Conservation (phyloP, 108 stramenopile species). For the Nannochloropsis salina region DNA sequence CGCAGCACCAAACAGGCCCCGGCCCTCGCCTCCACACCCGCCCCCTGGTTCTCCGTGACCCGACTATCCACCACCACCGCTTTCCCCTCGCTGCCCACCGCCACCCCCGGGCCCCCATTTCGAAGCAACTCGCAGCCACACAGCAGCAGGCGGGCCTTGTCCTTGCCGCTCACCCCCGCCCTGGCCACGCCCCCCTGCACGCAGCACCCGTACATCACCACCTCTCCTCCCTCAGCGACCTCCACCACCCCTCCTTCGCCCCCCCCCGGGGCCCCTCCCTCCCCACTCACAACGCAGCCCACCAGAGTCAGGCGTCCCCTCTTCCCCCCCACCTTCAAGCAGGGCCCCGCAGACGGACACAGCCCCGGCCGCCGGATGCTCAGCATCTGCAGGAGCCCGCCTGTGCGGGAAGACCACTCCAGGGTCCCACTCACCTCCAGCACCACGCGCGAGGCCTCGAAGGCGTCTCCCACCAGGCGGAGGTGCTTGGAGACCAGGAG, state of each 20-base stretch:
- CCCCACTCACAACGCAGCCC: neutral
- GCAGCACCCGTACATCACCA: constrained; percentile 32
- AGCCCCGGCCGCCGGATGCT: constrained; percentile 40
- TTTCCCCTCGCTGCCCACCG: neutral
- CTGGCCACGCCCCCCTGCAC: constrained; percentile 25
- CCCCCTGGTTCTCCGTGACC: constrained; percentile 29
- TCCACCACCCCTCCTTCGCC: constrained; percentile 21
- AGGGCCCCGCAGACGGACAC: constrained; percentile 28
- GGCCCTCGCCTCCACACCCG: constrained; percentile 23
- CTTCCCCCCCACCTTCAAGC: constrained; percentile 12
- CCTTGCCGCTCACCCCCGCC: constrained; percentile 29
- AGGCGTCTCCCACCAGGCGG: constrained; percentile 33
- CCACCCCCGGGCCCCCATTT: constrained; percentile 38
- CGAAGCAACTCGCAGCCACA: constrained; percentile 30
- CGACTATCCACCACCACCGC: constrained; percentile 34
- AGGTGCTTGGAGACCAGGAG: constrained; percentile 28
- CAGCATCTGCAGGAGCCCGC: constrained; percentile 29
- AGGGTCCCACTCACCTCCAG: constrained; percentile 44
- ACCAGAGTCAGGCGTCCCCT: constrained; percentile 24
- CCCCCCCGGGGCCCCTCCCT: neutral
- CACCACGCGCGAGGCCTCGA: constrained; percentile 35
- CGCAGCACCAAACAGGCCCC: neutral
- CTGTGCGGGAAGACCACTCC: constrained; percentile 23
- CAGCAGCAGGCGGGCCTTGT: constrained; percentile 8
- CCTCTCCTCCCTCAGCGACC: constrained; percentile 16